phyloP scores from a whole-genome alignment of 768 basidiomycete genomes.

The Hypsizygus marmoreus region DNA sequence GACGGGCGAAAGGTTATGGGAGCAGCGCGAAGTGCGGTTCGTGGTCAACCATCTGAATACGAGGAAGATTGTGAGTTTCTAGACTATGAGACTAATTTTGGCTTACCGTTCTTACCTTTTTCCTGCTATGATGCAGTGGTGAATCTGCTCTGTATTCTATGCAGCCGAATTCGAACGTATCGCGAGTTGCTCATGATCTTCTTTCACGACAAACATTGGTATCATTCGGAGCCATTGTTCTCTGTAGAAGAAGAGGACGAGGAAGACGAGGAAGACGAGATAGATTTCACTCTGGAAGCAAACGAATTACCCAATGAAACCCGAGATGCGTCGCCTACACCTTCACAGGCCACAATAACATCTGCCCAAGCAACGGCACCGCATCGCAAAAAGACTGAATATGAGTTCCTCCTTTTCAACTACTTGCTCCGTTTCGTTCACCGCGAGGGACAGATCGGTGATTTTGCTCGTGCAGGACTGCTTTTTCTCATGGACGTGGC shows the following conservation, averaged over 20 bases:
- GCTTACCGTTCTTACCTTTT: constrained; percentile 4
- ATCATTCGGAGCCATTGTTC: constrained; percentile 73
- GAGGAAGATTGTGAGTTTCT: constrained; percentile 79
- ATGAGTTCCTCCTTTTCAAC: constrained; percentile 94
- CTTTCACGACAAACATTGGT: constrained; percentile 94
- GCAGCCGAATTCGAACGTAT: constrained; percentile 87
- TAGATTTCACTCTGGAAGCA: constrained; percentile 20
- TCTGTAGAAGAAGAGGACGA: constrained; percentile 69
- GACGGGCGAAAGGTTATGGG: constrained; percentile 84
- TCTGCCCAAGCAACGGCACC: constrained; percentile 45
- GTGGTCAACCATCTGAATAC: constrained; percentile 81
- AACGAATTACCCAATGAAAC: constrained; percentile 14
- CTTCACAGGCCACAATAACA: constrained; percentile 59
- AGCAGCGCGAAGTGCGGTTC: constrained; percentile 71
- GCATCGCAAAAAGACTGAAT: constrained; percentile 76
- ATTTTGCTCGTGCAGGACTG: constrained; percentile 89
- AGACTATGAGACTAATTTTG: not conserved
- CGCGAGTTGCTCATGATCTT: constrained; percentile 94
- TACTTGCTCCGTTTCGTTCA: constrained; percentile 95
- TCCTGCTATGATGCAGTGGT: constrained; percentile 62
- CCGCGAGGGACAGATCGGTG: constrained; percentile 90
- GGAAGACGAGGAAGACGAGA: constrained; percentile 48
- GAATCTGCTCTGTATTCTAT: constrained; percentile 87
- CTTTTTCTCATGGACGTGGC: constrained; percentile 96
- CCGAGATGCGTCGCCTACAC: constrained; percentile 55